Conservation (phyloP, 495 filamentous ascomycete species). For the Corynascus novoguineensis region DNA sequence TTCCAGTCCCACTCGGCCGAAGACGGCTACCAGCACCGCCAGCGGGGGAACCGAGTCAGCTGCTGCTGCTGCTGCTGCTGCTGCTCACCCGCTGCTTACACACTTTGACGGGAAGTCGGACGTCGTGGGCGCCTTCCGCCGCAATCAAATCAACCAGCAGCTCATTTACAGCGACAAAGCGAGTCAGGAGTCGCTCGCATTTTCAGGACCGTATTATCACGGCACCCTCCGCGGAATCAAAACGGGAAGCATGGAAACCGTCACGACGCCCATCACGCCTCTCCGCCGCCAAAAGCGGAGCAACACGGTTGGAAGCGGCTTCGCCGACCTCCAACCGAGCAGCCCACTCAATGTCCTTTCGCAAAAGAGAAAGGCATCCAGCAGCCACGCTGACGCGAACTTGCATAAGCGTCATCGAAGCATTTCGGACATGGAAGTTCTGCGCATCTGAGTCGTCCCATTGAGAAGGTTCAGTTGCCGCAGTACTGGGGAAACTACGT, state of each 20-base stretch:
- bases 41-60: constrained; percentile 38
- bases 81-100: constrained; percentile 46
- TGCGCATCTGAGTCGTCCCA: constrained; percentile 17
- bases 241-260: constrained; percentile 47
- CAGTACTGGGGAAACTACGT: constrained; percentile 21
- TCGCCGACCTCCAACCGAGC: constrained; percentile 29
- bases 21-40: constrained; percentile 47
- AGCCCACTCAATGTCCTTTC: constrained; percentile 37
- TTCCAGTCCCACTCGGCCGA: constrained; percentile 50
- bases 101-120: constrained; percentile 60
- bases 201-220: constrained; percentile 47
- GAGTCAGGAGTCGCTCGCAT: constrained; percentile 49
- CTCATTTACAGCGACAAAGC: constrained; percentile 56
- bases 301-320: constrained; percentile 19
- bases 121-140: constrained; percentile 71
- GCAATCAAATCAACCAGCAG: constrained; percentile 68
- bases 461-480: neutral
- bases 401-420: constrained; percentile 49
- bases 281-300: constrained; percentile 43
- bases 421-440: constrained; percentile 37
- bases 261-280: constrained; percentile 51
- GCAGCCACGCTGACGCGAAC: constrained; percentile 24
- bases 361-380: constrained; percentile 48
- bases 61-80: constrained; percentile 31
- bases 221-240: constrained; percentile 52